A percentile compares a stretch with the other conserved stretches of the same genome.
Evolutionary conservation across 352 stramenopile genomes (phyloP).

Genomic region (Pythium apleroticum): DNA sequence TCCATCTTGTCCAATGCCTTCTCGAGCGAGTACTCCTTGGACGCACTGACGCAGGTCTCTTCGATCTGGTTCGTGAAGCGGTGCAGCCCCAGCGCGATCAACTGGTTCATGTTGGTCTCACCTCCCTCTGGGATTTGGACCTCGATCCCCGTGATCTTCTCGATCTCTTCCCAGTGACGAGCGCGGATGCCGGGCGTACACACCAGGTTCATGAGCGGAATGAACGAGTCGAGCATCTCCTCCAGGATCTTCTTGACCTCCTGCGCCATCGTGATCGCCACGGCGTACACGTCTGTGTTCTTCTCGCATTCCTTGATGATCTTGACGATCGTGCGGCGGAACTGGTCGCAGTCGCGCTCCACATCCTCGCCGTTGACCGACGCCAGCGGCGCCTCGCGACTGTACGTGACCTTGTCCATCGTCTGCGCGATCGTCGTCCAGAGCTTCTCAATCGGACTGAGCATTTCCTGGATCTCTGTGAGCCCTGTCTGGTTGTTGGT

Average conservation of each 20-base stretch:
- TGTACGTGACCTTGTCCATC: conserved; percentile 77
- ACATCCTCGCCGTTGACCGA: conserved; percentile 85
- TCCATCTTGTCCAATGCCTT: conserved; percentile 94
- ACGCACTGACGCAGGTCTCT: conserved; percentile 91
- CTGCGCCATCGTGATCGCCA: conserved; percentile 76
- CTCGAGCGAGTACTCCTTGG: conserved; percentile 94
- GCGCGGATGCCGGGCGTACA: conserved; percentile 91
- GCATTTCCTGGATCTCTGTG: conserved; percentile 72
- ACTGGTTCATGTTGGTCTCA: conserved; percentile 89
- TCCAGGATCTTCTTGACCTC: conserved; percentile 83
- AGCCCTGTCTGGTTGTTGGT: conserved; percentile 82
- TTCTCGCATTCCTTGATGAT: conserved; percentile 92
- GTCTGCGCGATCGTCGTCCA: conserved; percentile 83
- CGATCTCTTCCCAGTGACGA: conserved; percentile 93
- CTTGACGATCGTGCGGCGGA: conserved; percentile 85
- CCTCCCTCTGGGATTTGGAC: conserved; percentile 82
- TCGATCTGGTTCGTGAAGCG: conserved; percentile 89
- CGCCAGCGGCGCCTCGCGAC: conserved; percentile 56
- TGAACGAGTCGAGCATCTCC: conserved; percentile 86
- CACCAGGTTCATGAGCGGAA: conserved; percentile 91
- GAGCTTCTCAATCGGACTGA: conserved; percentile 85
- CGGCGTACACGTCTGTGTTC: conserved; percentile 80
- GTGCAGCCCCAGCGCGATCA: conserved; percentile 87
- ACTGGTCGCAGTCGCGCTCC: conserved; percentile 86
- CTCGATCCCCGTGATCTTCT: conserved; percentile 82